Evolutionary conservation across 2,329 filamentous ascomycete genomes (phyloP).

Genomic region (Penicillium sclerotiorum): DNA sequence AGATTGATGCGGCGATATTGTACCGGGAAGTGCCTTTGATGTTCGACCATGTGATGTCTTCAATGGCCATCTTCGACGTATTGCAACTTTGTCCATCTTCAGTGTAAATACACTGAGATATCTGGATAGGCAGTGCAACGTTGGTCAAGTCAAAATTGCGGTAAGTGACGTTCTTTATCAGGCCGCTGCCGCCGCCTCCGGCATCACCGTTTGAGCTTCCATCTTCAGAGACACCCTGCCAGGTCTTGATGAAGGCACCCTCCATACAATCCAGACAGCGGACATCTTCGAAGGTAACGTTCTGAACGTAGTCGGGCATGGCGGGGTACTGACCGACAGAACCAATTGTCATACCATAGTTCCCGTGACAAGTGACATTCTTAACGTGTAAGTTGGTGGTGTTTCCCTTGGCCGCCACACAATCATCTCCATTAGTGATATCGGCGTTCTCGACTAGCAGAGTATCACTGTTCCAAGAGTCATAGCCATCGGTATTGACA

Average conservation of each 20-base stretch:
- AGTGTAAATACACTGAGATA: conserved; percentile 32
- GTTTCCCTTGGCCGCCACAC: conserved; percentile 46
- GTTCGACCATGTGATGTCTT: conserved; percentile 54
- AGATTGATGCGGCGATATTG: conserved; percentile 53
- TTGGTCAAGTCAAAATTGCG: conserved; percentile 28
- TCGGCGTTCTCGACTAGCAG: conserved; percentile 52
- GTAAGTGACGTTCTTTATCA: conserved; percentile 26
- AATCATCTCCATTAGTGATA: conserved; percentile 40
- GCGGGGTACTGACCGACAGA: conserved; percentile 44
- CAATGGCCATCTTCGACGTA: conserved; percentile 46
- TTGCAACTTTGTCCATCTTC: conserved; percentile 37
- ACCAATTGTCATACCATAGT: conserved; percentile 43
- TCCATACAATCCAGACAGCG: conserved; percentile 22
- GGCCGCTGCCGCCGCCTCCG: conserved; percentile 27
- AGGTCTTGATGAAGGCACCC: conserved; percentile 30
- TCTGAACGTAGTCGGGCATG: conserved; percentile 40
- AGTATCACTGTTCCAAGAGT: conserved; percentile 55
- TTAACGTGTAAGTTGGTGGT: conserved; percentile 44
- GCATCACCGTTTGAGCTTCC: conserved; percentile 24
- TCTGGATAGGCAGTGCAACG: conserved; percentile 27
- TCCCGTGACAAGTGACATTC: conserved; percentile 43
- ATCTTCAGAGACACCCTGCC: conserved; percentile 22
- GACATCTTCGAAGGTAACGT: conserved; percentile 42
- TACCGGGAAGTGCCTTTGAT: conserved; percentile 54
- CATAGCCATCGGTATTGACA: conserved; percentile 55